These are phyloP conservation scores for Geosiphon pyriformis DNA, from an alignment of 192 early-diverging fungal genomes.

Conservation along the genomic window DNA sequence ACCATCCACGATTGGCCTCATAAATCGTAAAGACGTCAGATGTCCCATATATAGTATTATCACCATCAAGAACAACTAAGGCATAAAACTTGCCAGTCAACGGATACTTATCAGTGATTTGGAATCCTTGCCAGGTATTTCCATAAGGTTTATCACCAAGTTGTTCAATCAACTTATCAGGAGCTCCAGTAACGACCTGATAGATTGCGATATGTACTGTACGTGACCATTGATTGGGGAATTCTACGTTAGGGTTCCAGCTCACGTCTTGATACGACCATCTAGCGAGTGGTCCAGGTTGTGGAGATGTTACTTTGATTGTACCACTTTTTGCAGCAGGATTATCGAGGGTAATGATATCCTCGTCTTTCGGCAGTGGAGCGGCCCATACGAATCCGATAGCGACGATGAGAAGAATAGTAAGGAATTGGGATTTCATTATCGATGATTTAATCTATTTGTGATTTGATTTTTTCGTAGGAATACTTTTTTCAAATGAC, in stretches of 20 bases:
- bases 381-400: no score
- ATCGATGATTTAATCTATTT: no score
- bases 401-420: no score
- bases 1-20: no score
- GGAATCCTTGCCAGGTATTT: neutral
- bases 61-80: neutral
- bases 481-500: no score
- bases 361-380: no score
- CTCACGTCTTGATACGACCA: neutral
- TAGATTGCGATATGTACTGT: neutral
- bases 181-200: neutral
- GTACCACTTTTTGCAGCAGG: neutral
- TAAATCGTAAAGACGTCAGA: neutral
- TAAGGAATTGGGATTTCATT: no score
- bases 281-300: neutral
- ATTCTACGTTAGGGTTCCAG: neutral
- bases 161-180: neutral
- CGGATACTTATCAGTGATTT: neutral
- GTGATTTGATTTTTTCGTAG: no score
- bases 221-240: neutral
- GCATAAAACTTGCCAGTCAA: neutral
- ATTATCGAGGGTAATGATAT: neutral
- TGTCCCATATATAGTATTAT: neutral
- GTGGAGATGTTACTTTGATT: neutral
- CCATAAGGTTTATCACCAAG: neutral